phyloP scores from a whole-genome alignment of 257 asterid genomes.

The Penstemon davidsonii region DNA sequence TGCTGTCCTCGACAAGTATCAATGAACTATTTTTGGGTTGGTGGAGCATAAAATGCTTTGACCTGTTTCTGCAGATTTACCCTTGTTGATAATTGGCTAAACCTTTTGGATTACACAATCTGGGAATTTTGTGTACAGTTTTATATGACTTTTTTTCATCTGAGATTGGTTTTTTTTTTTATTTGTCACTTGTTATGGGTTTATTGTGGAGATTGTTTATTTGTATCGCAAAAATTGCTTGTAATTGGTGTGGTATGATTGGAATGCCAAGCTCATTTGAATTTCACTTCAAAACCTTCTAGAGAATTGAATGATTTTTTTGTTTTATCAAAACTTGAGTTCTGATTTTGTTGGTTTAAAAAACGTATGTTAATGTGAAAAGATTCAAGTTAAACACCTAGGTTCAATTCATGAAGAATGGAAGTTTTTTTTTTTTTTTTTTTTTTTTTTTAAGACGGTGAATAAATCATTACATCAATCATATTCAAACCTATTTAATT shows the following conservation, averaged over 20 bases:
- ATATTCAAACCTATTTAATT: too few species aligned
- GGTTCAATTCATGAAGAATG: too few species aligned
- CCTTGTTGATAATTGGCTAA: constrained; percentile 32
- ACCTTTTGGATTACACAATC: constrained; percentile 10
- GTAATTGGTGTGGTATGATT: constrained; percentile 18
- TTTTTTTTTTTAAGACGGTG: too few species aligned
- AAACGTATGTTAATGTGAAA: too few species aligned
- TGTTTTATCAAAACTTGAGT: too few species aligned
- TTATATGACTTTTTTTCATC: constrained; percentile 40
- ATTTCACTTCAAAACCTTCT: not conserved
- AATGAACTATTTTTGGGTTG: constrained; percentile 21
- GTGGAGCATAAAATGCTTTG: constrained; percentile 1
- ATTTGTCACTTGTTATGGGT: constrained; percentile 34
- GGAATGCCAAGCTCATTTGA: constrained; percentile 12
- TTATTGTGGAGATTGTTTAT: constrained; percentile 9
- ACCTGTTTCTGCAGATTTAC: not conserved
- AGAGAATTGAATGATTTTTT: too few species aligned
- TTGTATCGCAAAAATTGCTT: constrained; percentile 25
- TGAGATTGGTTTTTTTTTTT: constrained; percentile 20
- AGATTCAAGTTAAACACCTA: too few species aligned
- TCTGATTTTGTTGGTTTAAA: too few species aligned
- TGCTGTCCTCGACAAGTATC: constrained; percentile 21
- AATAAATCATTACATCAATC: too few species aligned
- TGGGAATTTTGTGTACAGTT: constrained; percentile 65
- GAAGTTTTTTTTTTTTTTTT: too few species aligned